Conservation (phyloP, 441 rosid species). For the Rhodomyrtus psidioides region DNA sequence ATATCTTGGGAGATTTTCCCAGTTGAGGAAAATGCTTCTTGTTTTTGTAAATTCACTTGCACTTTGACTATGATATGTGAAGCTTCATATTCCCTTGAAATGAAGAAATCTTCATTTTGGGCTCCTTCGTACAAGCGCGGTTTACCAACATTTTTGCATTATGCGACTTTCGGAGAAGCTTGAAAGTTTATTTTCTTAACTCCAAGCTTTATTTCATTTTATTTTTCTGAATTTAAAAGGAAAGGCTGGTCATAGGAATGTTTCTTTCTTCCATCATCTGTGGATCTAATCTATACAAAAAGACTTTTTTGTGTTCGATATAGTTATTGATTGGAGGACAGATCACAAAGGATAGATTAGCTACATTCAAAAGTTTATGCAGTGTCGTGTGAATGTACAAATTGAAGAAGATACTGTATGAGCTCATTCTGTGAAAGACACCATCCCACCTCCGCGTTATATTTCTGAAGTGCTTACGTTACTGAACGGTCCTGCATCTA, state of each 20-base stretch:
- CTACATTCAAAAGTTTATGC: not conserved
- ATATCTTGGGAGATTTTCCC: conserved; percentile 9
- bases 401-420: not conserved
- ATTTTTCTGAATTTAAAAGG: not conserved
- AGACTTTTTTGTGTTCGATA: not conserved
- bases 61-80: conserved; percentile 29
- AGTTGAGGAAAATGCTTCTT: conserved; percentile 9
- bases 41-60: conserved; percentile 39
- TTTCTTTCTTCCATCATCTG: not conserved
- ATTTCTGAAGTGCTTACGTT: not conserved
- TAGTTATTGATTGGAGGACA: not conserved
- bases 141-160: not conserved
- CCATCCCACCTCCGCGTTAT: not conserved
- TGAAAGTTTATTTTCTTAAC: not conserved
- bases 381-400: not conserved
- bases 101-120: not conserved
- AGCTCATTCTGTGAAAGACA: not conserved
- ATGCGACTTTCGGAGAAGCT: not conserved
- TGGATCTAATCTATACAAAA: not conserved
- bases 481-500: not conserved
- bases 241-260: not conserved
- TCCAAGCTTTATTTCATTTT: not conserved
- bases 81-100: not conserved
- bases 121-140: not conserved
- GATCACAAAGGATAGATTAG: not conserved